phyloP scores from a whole-genome alignment of 352 stramenopile genomes.

The Phytophthora palmivora region DNA sequence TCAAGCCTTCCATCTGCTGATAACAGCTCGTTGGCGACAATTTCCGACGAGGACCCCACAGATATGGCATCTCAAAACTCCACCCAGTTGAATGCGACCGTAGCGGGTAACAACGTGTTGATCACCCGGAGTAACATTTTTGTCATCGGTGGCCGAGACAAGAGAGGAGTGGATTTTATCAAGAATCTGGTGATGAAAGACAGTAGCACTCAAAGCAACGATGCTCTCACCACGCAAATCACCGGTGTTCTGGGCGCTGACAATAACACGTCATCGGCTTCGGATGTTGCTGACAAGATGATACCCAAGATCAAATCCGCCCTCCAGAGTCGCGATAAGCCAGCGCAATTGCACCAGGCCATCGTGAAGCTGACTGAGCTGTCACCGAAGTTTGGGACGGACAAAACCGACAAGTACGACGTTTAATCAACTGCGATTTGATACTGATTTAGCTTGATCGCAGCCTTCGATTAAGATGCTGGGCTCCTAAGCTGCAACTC shows the following conservation, averaged over 20 bases:
- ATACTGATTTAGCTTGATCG: too few species aligned
- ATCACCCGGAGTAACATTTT: constrained; percentile 30
- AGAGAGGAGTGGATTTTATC: constrained; percentile 14
- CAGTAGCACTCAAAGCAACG: constrained; percentile 12
- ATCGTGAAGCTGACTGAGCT: constrained; percentile 27
- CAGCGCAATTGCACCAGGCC: constrained; percentile 10
- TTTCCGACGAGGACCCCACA: background rate
- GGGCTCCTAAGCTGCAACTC: too few species aligned
- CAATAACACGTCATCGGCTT: background rate
- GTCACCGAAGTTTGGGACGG: constrained; percentile 10
- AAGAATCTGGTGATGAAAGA: constrained; percentile 22
- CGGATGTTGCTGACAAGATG: constrained; percentile 18
- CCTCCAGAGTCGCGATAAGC: constrained; percentile 10
- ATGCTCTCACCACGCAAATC: constrained; percentile 21
- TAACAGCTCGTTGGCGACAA: too few species aligned
- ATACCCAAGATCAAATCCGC: constrained; percentile 22
- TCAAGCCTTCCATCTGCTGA: too few species aligned
- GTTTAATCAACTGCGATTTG: too few species aligned
- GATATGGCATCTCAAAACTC: background rate
- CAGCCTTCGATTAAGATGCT: too few species aligned
- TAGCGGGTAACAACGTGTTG: constrained; percentile 26
- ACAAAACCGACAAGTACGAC: background rate
- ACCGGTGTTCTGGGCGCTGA: constrained; percentile 12
- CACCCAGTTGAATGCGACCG: constrained; percentile 8
- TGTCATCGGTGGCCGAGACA: constrained; percentile 18